Base-by-base conservation (phyloP, 768 basidiomycete species). In the Vararia minispora region DNA sequence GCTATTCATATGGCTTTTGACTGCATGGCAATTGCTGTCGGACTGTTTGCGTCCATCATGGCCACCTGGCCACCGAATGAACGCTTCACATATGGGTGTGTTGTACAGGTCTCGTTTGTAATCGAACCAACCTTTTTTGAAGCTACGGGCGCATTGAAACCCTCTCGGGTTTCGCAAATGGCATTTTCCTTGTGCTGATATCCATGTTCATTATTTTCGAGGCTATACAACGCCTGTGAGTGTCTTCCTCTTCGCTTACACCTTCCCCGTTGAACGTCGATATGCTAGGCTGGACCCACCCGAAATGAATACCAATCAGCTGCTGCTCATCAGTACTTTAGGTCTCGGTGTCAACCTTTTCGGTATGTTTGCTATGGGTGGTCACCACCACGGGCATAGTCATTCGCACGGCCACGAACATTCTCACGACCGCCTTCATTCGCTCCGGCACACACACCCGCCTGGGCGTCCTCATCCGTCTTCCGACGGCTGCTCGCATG, bases 1-100 rank as follows among this genome's bases (percentile, higher is more conserved):
- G 94, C 95, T 16, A 98, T 99, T 26, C 95, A 99, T 54, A 99
- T 98, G 95, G 88, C 90, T 9, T 99, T 99, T 50, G 95, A 99
- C 61, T 98, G 95, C 54, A 78, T 97, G 73, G 94, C 94, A 1
- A 89, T 99, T 36, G 90, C 78, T 0, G 87, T 99, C 37, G 95
- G 95, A 2, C 70, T 99, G 3, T 77, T 95, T 40, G 95, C 95
- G 5, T 92, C 88, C 7, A 86, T 99, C 5, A 98, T 98, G 84
- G 90, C 94, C 2, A 92, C 84, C 9, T 98, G 95, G 95, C 82
- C 88, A 27, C 85, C 90, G 0, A 90, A 98, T 61, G 83, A 85
- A 50, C 69, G 77, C 25, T 99, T 89, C 61, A 97, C 95, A 12
- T 99, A 95, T 57, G 95, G 95, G 85, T 86, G 48, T 33, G 76